Conservation (phyloP, 176 grass and related monocot species). For the Oryza officinalis region DNA sequence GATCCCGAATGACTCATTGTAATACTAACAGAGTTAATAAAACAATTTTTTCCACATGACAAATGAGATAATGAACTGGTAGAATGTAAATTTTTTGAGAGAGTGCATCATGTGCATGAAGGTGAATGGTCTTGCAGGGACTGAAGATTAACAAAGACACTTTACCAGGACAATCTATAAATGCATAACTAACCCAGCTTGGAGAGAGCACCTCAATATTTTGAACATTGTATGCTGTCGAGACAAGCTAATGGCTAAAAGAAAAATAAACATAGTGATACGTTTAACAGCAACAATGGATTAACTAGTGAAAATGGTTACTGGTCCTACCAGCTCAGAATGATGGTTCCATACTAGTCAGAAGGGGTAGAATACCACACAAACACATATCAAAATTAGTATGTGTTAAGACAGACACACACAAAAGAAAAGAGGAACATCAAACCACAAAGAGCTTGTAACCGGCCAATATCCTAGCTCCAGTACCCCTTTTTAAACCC, state of each 20-base stretch:
- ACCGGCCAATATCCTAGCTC: not conserved
- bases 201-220: not conserved
- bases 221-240: not conserved
- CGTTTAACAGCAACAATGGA: too few species aligned
- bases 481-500: too few species aligned
- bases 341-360: too few species aligned
- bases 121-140: not conserved
- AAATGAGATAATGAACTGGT: not conserved
- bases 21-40: not conserved
- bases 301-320: too few species aligned
- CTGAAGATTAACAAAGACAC: slow-evolving; percentile 18
- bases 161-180: not conserved
- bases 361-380: too few species aligned
- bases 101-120: not conserved
- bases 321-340: too few species aligned
- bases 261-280: too few species aligned
- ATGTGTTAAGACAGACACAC: too few species aligned
- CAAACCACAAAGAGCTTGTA: not conserved
- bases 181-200: not conserved
- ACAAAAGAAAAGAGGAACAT: not conserved
- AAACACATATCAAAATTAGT: too few species aligned
- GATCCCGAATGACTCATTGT: not conserved
- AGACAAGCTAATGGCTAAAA: not conserved
- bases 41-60: not conserved
- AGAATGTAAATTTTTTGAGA: not conserved